Percentiles rank a stretch among this genome's conserved stretches.
Conservation (phyloP, 2,329 filamentous ascomycete genomes). For the Keithomyces neogunnii region DNA sequence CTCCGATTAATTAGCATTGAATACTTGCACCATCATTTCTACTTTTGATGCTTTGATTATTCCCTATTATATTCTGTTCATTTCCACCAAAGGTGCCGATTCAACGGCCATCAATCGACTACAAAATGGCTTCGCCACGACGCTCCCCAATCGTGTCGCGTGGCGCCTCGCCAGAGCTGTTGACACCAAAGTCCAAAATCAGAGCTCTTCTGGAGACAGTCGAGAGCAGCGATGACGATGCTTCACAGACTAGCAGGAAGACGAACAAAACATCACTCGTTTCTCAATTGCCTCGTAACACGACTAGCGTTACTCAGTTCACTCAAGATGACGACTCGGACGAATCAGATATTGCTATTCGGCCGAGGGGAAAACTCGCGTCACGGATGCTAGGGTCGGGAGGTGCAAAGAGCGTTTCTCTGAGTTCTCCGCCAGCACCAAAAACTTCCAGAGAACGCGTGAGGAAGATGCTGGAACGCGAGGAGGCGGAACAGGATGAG, state of each 20-base stretch:
- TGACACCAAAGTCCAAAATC: conserved; percentile 47
- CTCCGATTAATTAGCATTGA: background rate
- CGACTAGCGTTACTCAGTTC: background rate
- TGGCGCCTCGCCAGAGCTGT: conserved; percentile 33
- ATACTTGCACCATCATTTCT: no score
- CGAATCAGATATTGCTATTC: conserved; percentile 27
- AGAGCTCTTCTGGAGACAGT: conserved; percentile 43
- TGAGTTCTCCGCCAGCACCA: conserved; percentile 5
- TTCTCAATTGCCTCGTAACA: background rate
- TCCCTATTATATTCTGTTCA: no score
- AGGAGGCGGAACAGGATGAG: conserved; percentile 17
- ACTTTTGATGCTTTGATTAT: background rate
- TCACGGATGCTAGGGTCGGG: conserved; percentile 49
- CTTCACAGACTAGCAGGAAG: background rate
- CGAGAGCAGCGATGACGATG: conserved; percentile 42
- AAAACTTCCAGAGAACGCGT: conserved; percentile 32
- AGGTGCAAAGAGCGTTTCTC: conserved; percentile 7
- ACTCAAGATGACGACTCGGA: conserved; percentile 36
- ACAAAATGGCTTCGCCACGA: conserved; percentile 39
- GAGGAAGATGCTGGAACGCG: conserved; percentile 31
- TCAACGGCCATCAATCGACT: background rate
- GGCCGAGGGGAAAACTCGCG: conserved; percentile 56
- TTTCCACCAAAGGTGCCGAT: background rate
- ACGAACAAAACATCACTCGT: conserved; percentile 5
- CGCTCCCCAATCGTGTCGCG: conserved; percentile 35